Evolutionary conservation across 768 basidiomycete genomes (phyloP).

Genomic region (Exidia glandulosa): DNA sequence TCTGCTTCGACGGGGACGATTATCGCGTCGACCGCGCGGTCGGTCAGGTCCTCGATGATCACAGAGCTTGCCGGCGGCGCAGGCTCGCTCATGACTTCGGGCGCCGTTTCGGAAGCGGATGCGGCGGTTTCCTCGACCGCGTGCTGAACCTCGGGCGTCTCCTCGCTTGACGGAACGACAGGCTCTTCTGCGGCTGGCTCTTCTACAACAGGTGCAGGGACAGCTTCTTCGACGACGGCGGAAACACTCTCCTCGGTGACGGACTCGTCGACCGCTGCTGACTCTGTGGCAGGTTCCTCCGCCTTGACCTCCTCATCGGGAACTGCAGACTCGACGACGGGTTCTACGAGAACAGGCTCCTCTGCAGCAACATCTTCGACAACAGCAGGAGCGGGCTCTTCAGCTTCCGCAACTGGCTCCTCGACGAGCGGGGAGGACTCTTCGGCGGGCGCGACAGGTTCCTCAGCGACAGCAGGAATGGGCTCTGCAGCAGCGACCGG

Average conservation of each 20-base stretch:
- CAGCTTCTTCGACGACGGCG: neutral
- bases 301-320: too few species aligned
- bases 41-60: too few species aligned
- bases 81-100: too few species aligned
- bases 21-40: too few species aligned
- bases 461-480: neutral
- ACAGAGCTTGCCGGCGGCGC: too few species aligned
- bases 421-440: neutral
- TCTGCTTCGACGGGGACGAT: neutral
- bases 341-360: neutral
- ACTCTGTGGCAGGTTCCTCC: neutral
- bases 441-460: neutral
- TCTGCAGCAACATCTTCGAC: neutral
- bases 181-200: too few species aligned
- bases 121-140: too few species aligned
- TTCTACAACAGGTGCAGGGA: neutral
- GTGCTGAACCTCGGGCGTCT: too few species aligned
- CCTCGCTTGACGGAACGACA: too few species aligned
- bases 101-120: too few species aligned
- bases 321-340: neutral
- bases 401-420: neutral
- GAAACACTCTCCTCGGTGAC: neutral
- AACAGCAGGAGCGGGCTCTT: neutral
- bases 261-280: neutral
- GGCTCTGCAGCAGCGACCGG: neutral